A percentile compares a stretch with the other conserved stretches of the same genome.
phyloP scores from a whole-genome alignment of 768 basidiomycete species.

The Lanmaoa pseudosensibilis region DNA sequence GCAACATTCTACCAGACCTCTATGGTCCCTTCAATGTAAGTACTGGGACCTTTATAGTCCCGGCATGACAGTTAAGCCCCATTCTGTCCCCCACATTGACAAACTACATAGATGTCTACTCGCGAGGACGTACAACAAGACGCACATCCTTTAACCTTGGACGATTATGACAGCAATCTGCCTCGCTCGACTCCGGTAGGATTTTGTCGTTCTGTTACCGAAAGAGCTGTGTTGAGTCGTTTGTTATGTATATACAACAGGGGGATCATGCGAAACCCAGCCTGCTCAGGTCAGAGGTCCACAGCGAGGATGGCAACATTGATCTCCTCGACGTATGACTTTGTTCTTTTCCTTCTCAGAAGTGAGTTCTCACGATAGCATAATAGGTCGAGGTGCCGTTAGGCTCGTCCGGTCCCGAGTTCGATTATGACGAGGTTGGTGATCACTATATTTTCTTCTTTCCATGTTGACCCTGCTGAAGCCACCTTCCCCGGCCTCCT shows the following conservation, averaged over 20 bases:
- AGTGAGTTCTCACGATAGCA: neutral
- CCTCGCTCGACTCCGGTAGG: neutral
- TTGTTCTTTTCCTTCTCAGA: neutral
- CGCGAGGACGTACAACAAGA: neutral
- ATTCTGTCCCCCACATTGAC: no score
- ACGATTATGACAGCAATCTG: no score
- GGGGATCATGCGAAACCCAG: neutral
- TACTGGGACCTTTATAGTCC: neutral
- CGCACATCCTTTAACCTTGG: no score
- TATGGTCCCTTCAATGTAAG: neutral
- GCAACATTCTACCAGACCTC: neutral
- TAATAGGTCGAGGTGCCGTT: neutral
- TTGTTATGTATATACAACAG: neutral
- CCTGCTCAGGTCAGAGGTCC: rapidly evolving
- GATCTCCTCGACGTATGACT: neutral
- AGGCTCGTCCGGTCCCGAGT: neutral
- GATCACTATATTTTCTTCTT: no score
- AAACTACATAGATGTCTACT: neutral
- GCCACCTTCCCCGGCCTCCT: no score
- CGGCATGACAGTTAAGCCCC: no score
- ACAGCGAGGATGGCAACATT: neutral
- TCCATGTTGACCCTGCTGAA: no score
- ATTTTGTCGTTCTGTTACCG: neutral
- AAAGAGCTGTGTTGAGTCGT: neutral
- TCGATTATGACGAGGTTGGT: neutral